Evolutionary conservation across 2,329 filamentous ascomycete genomes (phyloP), one percentile per base, ranked within the genome.

Genomic region (Ceratocystis colombiana): DNA sequence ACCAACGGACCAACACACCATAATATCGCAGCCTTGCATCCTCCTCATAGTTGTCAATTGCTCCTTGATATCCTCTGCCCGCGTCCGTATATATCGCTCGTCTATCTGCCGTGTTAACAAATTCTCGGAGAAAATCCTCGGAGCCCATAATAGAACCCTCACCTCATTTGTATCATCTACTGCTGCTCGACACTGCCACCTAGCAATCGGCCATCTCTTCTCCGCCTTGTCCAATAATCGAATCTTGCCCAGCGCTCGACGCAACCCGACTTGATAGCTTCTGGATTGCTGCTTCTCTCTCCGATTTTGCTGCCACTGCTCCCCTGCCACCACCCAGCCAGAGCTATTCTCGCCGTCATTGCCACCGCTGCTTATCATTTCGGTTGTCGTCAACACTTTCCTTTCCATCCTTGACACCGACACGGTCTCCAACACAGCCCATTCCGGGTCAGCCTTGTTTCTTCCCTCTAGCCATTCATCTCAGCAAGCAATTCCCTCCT

Each of bases 261-360:
- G 37, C 37, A 41, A 12, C 45, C n/a, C 17, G 2, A 20, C 20
- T 22, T 25, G 46, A 10, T 50, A 25, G 46, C 46, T 10, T 50
- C n/a, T 20, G 46, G 10, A 6, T 22, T 50, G n/a, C 46, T 50
- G 53, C 50, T 50, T 3, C 48, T 53, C 48, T 53, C 17, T 22
- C n/a, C 48, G 48, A 53, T 53, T 53, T 22, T 55, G 50, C 50
- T 55, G 20, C 50, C 17, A 12, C 53, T 33, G 53, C 28, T 57
- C 22, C 53, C 25, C 22, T 28, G 53, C 53, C 28, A 7, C 10
- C 22, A 15, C 17, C 10, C 22, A 41, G 37, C 37, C 37, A 41
- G 37, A 10, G 37, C 8, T 30, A 12, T 12, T 57, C 53, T 57
- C 8, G 22, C 8, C 22, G 3, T 28, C 8, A 15, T 30, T 22